Evolutionary conservation across 257 asterid genomes (phyloP).

Genomic region (Penstemon eatonii): DNA sequence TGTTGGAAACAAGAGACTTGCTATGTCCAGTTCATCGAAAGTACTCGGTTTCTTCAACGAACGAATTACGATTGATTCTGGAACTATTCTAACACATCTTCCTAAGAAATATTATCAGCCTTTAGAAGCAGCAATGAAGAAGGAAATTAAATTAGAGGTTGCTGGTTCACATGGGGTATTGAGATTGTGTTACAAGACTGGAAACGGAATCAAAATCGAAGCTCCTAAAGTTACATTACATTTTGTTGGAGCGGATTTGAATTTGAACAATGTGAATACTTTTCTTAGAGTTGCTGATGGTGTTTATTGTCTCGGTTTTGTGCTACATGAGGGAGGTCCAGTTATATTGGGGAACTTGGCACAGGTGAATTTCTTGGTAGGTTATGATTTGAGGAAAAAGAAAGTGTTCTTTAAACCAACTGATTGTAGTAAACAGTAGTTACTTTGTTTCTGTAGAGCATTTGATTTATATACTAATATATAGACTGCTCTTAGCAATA

Average conservation of each 20-base stretch:
- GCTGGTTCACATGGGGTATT: slow-evolving; percentile 25
- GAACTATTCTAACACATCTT: slow-evolving; percentile 35
- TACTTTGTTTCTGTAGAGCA: too few species aligned
- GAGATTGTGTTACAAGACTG: slow-evolving; percentile 24
- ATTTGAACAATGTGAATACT: slow-evolving; percentile 23
- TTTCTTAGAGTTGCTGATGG: slow-evolving; percentile 20
- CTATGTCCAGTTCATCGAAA: not conserved
- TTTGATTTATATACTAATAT: too few species aligned
- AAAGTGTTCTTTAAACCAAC: slow-evolving; percentile 39
- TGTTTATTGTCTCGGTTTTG: slow-evolving; percentile 31
- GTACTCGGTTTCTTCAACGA: slow-evolving; percentile 12
- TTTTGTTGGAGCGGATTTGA: slow-evolving; percentile 41
- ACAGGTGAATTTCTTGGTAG: slow-evolving; percentile 47
- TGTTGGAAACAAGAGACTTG: slow-evolving; percentile 28
- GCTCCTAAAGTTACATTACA: slow-evolving; percentile 28
- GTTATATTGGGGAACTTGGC: slow-evolving; percentile 35
- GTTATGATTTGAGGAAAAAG: slow-evolving; percentile 39
- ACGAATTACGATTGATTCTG: slow-evolving; percentile 47
- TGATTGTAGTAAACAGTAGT: slow-evolving; percentile 28
- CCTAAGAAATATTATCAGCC: slow-evolving; percentile 11
- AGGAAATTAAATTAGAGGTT: not conserved
- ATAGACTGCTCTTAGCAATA: too few species aligned
- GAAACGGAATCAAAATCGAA: not conserved
- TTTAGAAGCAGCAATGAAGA: slow-evolving; percentile 3
- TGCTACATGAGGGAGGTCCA: not conserved